These are phyloP conservation scores for Penicillium sp. DNA, from an alignment of 2,329 filamentous ascomycete species.

Conservation along the genomic window DNA sequence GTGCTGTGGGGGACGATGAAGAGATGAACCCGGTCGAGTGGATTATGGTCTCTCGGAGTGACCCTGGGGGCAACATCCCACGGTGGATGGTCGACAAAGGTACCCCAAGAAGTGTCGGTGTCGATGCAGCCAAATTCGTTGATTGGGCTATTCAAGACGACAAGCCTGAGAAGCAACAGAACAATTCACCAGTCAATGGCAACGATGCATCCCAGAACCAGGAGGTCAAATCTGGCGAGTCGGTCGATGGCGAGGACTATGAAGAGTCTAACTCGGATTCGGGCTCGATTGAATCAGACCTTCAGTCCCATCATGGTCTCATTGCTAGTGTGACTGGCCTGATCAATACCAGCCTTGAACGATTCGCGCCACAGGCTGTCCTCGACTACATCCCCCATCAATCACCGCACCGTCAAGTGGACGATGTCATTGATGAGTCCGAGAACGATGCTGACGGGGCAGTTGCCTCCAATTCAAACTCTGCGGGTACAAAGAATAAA, in stretches of 20 bases:
- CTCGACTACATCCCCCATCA: conserved; percentile 47
- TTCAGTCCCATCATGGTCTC: conserved; percentile 32
- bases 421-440: background rate
- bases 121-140: conserved; percentile 76
- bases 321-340: conserved; percentile 38
- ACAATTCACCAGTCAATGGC: background rate
- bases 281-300: conserved; percentile 19
- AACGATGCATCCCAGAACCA: conserved; percentile 5
- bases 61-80: conserved; percentile 83
- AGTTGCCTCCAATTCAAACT: no score
- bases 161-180: conserved; percentile 39
- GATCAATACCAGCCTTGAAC: conserved; percentile 47
- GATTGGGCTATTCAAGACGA: conserved; percentile 66
- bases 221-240: conserved; percentile 1
- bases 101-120: conserved; percentile 75
- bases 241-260: conserved; percentile 5
- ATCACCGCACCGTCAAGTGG: no score
- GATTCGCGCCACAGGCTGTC: conserved; percentile 52
- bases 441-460: background rate
- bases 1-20: conserved; percentile 43
- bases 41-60: conserved; percentile 88
- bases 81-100: conserved; percentile 88
- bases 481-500: no score
- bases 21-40: conserved; percentile 73
- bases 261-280: conserved; percentile 17